Base-by-base conservation (phyloP, 2,329 filamentous ascomycete genomes). In the Diaporthe longicolla region DNA sequence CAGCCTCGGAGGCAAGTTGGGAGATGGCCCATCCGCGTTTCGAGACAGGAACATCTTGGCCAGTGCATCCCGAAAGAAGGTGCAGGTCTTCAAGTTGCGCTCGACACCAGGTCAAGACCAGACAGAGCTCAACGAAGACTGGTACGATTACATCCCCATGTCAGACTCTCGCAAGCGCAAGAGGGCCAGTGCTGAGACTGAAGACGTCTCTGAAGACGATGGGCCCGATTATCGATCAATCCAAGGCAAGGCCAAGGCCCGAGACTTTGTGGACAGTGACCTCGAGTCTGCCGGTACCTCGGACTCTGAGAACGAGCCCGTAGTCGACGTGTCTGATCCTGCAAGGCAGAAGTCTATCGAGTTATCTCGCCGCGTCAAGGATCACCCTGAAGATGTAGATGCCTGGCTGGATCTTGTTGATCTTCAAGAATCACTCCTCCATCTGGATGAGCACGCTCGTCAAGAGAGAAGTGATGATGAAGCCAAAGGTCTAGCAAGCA, bases 391-490 rank as follows among this genome's bases (percentile, higher is more conserved):
- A 8, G 89, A 97, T 78, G 86, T 94, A 26, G 85, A 91, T 55
- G 87, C 91, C 24, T 98, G 96, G 96, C 82, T 97, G 21, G 87
- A 90, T 50, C 86, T 98, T n/a, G 93, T 96, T 59, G 85, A 91
- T 10, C 91, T 97, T 75, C 96, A 98, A 83, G 91, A 95, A 75
- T 82, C 83, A 2, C 85, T 97, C 72, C 84, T 96, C 55, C 84
- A 85, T 69, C 84, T 86, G 32, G 85, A 86, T 35, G 83, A 86
- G 29, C 83, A 82, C 57, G 80, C 79, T 75, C 85, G 84, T 79
- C 85, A 82, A 52, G 82, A 79, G 40, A 84, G 87, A 32, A 91
- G 90, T 0, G 84, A 85, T 37, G 89, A 91, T 4, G 93, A 97
- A 79, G 85, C 86, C 68, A 89, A 88, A 75, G 93, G 93, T 76